Conservation (phyloP, 805 yeast species). For the Trichomonascus vanleenenianus region DNA sequence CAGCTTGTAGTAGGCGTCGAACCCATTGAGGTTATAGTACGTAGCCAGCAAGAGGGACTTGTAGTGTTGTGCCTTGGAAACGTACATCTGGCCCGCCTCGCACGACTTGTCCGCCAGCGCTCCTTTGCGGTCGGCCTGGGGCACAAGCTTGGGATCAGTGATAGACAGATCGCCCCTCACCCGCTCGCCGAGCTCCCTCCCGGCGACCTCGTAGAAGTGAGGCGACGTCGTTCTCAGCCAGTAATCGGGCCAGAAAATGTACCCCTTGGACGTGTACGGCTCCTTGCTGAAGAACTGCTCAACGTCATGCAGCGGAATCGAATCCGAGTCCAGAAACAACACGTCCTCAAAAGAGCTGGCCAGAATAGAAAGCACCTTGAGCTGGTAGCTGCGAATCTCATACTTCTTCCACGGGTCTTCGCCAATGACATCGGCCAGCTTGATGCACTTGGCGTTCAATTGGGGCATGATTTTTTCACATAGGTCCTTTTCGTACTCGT, state of each 20-base stretch:
- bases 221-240: conserved; percentile 85
- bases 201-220: conserved; percentile 59
- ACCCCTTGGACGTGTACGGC: conserved; percentile 45
- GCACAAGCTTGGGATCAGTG: conserved; percentile 31
- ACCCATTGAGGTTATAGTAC: conserved; percentile 62
- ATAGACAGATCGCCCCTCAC: conserved; percentile 33
- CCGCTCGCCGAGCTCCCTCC: conserved; percentile 38
- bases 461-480: conserved; percentile 58
- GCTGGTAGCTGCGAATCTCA: conserved; percentile 57
- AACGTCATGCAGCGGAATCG: conserved; percentile 60
- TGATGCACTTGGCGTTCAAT: conserved; percentile 59
- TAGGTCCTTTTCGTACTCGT: conserved; percentile 63
- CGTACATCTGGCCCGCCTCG: conserved; percentile 60
- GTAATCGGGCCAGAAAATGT: conserved; percentile 76
- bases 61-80: conserved; percentile 51
- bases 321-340: conserved; percentile 67
- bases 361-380: conserved; percentile 60
- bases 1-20: conserved; percentile 49
- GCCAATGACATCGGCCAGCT: conserved; percentile 56
- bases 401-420: conserved; percentile 39
- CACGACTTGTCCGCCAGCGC: conserved; percentile 63
- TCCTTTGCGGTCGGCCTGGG: conserved; percentile 57
- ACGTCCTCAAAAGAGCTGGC: conserved; percentile 69
- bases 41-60: conserved; percentile 49
- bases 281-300: conserved; percentile 50